Percentiles rank a stretch among this genome's conserved stretches.
phyloP scores from a whole-genome alignment of 2,329 filamentous ascomycete species.

The Basipetospora chlamydospora region DNA sequence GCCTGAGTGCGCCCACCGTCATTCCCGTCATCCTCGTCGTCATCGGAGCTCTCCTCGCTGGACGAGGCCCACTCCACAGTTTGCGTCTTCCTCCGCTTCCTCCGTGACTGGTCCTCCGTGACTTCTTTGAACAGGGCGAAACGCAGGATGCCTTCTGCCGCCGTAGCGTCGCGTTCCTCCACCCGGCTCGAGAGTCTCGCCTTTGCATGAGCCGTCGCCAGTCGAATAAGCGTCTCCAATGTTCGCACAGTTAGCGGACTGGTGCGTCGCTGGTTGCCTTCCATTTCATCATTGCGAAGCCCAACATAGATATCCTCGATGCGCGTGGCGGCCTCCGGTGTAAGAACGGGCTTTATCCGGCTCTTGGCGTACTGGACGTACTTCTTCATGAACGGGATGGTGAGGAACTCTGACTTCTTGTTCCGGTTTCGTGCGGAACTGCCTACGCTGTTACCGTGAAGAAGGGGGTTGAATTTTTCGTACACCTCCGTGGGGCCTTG shows the following conservation, averaged over 20 bases:
- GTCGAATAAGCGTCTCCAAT: constrained; percentile 92
- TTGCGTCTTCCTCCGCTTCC: constrained; percentile 63
- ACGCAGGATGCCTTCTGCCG: constrained; percentile 77
- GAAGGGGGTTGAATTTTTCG: constrained; percentile 92
- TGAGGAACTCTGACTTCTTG: constrained; percentile 74
- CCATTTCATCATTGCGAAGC: constrained; percentile 87
- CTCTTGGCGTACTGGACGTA: constrained; percentile 98
- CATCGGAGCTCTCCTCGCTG: constrained; percentile 42
- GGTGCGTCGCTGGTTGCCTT: constrained; percentile 84
- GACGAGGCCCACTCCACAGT: constrained; percentile 43
- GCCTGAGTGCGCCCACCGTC: neutral
- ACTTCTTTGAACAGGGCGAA: constrained; percentile 98
- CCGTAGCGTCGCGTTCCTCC: constrained; percentile 74
- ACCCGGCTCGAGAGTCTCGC: constrained; percentile 75
- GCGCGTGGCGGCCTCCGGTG: constrained; percentile 80
- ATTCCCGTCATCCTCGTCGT: constrained; percentile 38
- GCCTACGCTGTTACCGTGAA: constrained; percentile 78
- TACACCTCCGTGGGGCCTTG: constrained; percentile 74
- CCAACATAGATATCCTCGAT: constrained; percentile 86
- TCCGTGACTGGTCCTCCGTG: constrained; percentile 61
- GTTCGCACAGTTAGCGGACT: constrained; percentile 95
- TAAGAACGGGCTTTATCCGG: constrained; percentile 76
- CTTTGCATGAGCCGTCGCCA: constrained; percentile 92
- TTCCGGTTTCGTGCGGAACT: constrained; percentile 59
- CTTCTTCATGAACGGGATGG: constrained; percentile 98